A percentile compares a stretch with the other conserved stretches of the same genome.
phyloP scores from a whole-genome alignment of 1,139 yeast species.

The Geotrichum armillariae region DNA sequence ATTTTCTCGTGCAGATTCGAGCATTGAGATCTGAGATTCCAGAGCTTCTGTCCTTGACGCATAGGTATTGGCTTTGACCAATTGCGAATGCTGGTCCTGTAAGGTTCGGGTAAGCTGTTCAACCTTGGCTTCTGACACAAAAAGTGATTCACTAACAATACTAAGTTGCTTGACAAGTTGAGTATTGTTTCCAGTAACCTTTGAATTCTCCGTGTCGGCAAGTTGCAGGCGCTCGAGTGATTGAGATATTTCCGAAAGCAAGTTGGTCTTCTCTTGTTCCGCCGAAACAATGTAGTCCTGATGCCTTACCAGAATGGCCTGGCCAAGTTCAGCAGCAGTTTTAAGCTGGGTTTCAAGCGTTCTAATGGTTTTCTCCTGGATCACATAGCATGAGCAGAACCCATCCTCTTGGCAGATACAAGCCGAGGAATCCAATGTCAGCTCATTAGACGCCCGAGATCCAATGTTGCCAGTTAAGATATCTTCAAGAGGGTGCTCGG shows the following conservation, averaged over 20 bases:
- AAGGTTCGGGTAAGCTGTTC: slow-evolving; percentile 13
- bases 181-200: slow-evolving; percentile 25
- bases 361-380: slow-evolving; percentile 22
- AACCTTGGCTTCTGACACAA: slow-evolving; percentile 18
- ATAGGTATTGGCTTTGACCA: slow-evolving; percentile 25
- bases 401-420: neutral
- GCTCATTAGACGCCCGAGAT: neutral
- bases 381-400: slow-evolving; percentile 23
- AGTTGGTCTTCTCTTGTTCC: slow-evolving; percentile 22
- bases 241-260: slow-evolving; percentile 26
- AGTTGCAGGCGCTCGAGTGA: slow-evolving; percentile 24
- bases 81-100: slow-evolving; percentile 16
- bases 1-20: slow-evolving; percentile 29
- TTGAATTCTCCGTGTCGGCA: slow-evolving; percentile 24
- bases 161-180: slow-evolving; percentile 27
- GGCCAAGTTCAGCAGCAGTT: slow-evolving; percentile 34
- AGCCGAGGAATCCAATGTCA: neutral
- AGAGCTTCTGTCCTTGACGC: slow-evolving; percentile 25
- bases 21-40: slow-evolving; percentile 27
- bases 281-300: slow-evolving; percentile 24
- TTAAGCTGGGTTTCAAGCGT: slow-evolving; percentile 29
- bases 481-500: slow-evolving; percentile 16
- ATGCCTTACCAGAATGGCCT: slow-evolving; percentile 29
- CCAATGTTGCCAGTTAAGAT: slow-evolving; percentile 7
- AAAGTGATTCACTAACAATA: slow-evolving; percentile 25